A percentile compares a stretch with the other conserved stretches of the same genome.
phyloP scores from a whole-genome alignment of 148 eudicot species.

The Rhododendron griersonianum region DNA sequence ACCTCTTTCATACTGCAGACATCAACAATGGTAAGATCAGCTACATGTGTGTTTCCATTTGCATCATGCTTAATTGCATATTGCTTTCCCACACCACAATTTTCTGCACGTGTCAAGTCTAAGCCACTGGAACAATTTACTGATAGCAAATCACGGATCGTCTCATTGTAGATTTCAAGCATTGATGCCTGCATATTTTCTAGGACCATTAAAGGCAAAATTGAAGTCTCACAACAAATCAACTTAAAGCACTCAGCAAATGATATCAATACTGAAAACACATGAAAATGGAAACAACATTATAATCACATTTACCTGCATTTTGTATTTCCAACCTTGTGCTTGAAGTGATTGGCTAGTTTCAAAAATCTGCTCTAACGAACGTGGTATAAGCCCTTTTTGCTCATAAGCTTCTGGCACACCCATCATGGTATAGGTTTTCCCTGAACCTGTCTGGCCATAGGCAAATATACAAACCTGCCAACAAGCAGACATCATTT shows the following conservation, averaged over 20 bases:
- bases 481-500: neutral
- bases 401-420: slow-evolving; percentile 52
- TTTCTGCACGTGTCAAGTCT: slow-evolving; percentile 44
- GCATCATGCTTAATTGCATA: slow-evolving; percentile 62
- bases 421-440: slow-evolving; percentile 86
- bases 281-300: neutral
- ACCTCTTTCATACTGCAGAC: slow-evolving; percentile 72
- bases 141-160: slow-evolving; percentile 58
- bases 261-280: neutral
- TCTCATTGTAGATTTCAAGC: slow-evolving; percentile 74
- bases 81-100: slow-evolving; percentile 51
- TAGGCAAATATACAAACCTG: slow-evolving; percentile 85
- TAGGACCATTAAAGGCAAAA: neutral
- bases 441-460: slow-evolving; percentile 85
- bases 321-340: slow-evolving; percentile 72
- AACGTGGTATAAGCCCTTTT: slow-evolving; percentile 83
- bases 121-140: slow-evolving; percentile 40
- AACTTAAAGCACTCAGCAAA: neutral
- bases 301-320: slow-evolving; percentile 45
- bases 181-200: slow-evolving; percentile 52
- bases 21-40: slow-evolving; percentile 75
- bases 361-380: slow-evolving; percentile 68
- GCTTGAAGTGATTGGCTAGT: slow-evolving; percentile 58
- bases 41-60: slow-evolving; percentile 59
- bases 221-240: neutral